phyloP scores from a whole-genome alignment of 257 asterid genomes.

The Hygrophila difformis region DNA sequence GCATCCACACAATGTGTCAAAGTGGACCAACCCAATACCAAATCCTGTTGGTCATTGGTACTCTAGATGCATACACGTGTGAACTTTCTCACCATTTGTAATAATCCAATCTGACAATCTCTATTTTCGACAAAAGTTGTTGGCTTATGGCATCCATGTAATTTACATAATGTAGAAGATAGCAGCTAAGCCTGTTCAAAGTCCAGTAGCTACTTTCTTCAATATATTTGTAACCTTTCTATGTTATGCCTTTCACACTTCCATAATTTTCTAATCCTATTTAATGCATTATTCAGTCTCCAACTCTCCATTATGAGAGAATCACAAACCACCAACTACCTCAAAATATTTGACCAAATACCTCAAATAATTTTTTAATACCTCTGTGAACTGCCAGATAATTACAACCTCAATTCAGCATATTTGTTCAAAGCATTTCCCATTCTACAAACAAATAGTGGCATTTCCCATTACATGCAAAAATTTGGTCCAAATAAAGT shows the following conservation, averaged over 20 bases:
- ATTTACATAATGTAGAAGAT: constrained; percentile 21
- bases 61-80: constrained; percentile 16
- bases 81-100: constrained; percentile 17
- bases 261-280: too few species aligned
- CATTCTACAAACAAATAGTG: not conserved
- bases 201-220: not conserved
- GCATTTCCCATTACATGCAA: too few species aligned
- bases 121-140: constrained; percentile 18
- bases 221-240: constrained; percentile 9
- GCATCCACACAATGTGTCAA: constrained; percentile 17
- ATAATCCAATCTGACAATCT: constrained; percentile 10
- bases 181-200: constrained; percentile 13
- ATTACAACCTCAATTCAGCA: constrained; percentile 5
- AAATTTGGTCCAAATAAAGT: not conserved
- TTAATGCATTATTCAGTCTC: too few species aligned
- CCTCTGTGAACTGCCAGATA: constrained; percentile 5
- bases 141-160: constrained; percentile 19
- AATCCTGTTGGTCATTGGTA: constrained; percentile 7
- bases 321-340: too few species aligned
- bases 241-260: too few species aligned
- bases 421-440: not conserved
- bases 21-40: constrained; percentile 10
- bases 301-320: too few species aligned
- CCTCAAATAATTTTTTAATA: not conserved
- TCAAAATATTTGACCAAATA: not conserved